Conservation (phyloP, 2,329 filamentous ascomycete species). For the Ustilaginoidea virens region DNA sequence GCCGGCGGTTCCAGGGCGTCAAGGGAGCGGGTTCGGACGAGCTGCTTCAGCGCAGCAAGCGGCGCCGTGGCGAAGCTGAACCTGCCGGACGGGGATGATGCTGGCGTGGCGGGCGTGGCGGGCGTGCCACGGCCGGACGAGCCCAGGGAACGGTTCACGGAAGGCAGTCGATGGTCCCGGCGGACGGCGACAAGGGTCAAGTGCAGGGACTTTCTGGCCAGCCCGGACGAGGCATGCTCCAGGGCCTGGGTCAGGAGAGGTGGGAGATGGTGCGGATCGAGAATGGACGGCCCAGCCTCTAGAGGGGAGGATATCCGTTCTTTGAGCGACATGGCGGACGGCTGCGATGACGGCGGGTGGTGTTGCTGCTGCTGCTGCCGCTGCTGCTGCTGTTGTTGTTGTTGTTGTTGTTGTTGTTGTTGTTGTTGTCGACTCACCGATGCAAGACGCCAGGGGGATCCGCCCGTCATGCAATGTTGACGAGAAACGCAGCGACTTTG, state of each 20-base stretch:
- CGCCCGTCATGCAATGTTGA: too few relatives aligned
- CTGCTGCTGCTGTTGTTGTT: too few relatives aligned
- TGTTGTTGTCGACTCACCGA: too few relatives aligned
- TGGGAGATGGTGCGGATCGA: constrained; percentile 42
- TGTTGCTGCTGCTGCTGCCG: too few relatives aligned
- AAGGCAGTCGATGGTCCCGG: constrained; percentile 39
- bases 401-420: too few relatives aligned
- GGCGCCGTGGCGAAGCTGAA: constrained; percentile 11
- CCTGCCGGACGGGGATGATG: constrained; percentile 12
- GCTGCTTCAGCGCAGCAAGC: constrained; percentile 16
- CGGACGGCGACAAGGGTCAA: constrained; percentile 42
- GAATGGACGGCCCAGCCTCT: constrained; percentile 44
- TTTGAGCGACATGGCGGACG: constrained; percentile 30
- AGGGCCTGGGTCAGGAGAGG: constrained; percentile 37
- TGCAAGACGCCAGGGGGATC: too few relatives aligned
- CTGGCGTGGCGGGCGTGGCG: constrained; percentile 8
- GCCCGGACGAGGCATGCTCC: constrained; percentile 39
- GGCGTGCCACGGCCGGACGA: constrained; percentile 7
- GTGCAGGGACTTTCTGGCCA: constrained; percentile 38
- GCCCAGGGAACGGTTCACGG: constrained; percentile 10
- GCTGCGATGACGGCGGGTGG: too few relatives aligned
- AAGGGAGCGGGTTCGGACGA: constrained; percentile 14
- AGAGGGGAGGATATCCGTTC: constrained; percentile 45
- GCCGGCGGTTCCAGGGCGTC: constrained; percentile 8
- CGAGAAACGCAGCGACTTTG: too few relatives aligned